phyloP scores from a whole-genome alignment of 768 basidiomycete genomes.

The Suillus placidus region DNA sequence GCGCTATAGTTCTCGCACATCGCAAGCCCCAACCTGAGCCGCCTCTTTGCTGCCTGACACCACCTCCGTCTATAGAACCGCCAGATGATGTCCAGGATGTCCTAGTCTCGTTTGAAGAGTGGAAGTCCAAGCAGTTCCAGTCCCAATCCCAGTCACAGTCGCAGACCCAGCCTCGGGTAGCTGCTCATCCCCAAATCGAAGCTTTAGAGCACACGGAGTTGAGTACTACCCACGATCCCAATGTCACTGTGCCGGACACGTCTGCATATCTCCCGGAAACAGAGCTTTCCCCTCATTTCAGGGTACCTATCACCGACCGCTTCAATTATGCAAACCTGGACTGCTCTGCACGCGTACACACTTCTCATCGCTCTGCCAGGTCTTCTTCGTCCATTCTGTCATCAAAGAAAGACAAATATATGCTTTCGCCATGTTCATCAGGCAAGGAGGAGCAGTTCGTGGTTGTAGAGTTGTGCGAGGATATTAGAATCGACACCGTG shows the following conservation, averaged over 20 bases:
- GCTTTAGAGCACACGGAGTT: conserved; percentile 7
- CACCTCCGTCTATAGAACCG: conserved; percentile 39
- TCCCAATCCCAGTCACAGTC: conserved; percentile 33
- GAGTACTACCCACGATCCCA: conserved; percentile 13
- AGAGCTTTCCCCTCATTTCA: conserved; percentile 58
- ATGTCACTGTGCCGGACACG: conserved; percentile 19
- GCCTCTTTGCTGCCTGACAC: conserved; percentile 71
- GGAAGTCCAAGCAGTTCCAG: conserved; percentile 73
- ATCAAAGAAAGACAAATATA: conserved; percentile 90
- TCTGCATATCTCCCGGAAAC: conserved; percentile 21
- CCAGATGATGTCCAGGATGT: conserved; percentile 57
- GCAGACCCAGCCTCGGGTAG: conserved; percentile 29
- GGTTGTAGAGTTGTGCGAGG: conserved; percentile 95
- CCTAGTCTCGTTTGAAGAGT: conserved; percentile 84
- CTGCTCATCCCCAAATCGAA: conserved; percentile 15
- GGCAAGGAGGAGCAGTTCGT: conserved; percentile 67
- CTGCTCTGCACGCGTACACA: conserved; percentile 92
- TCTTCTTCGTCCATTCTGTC: conserved; percentile 83
- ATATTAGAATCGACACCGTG: conserved; percentile 94
- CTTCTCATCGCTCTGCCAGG: conserved; percentile 78
- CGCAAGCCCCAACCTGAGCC: conserved; percentile 49
- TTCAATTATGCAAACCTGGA: conserved; percentile 95
- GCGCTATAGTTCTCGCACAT: conserved; percentile 51
- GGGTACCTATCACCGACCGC: conserved; percentile 77
- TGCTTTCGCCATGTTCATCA: conserved; percentile 88